Evolutionary conservation across 352 stramenopile genomes (phyloP).

Genomic region (Globisporangium lucens): DNA sequence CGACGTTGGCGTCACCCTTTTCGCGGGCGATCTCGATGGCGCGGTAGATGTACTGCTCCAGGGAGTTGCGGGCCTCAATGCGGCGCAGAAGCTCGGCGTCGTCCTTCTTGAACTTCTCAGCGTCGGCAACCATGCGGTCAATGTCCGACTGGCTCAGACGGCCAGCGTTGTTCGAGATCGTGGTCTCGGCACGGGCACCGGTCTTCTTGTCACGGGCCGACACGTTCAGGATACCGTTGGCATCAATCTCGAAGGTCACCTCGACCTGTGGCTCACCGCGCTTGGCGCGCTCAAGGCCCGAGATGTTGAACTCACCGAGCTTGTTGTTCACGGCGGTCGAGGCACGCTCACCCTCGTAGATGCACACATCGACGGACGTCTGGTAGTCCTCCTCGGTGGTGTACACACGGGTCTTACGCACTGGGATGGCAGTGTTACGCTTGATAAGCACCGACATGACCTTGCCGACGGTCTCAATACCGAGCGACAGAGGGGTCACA

Average conservation of each 20-base stretch:
- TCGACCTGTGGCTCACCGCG: constrained; percentile 90
- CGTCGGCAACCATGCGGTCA: constrained; percentile 22
- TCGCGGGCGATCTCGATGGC: constrained; percentile 63
- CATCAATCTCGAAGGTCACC: constrained; percentile 90
- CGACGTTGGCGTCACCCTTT: constrained; percentile 62
- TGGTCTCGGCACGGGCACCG: constrained; percentile 57
- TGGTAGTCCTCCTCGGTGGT: constrained; percentile 75
- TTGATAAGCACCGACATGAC: constrained; percentile 90
- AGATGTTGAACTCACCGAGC: constrained; percentile 91
- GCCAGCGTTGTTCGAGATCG: constrained; percentile 75
- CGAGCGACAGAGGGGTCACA: constrained; percentile 87
- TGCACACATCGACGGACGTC: constrained; percentile 84
- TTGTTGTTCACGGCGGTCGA: constrained; percentile 92
- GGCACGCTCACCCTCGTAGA: constrained; percentile 88
- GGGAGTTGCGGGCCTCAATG: constrained; percentile 2
- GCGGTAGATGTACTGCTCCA: constrained; percentile 47
- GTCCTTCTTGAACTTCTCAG: constrained; percentile 9
- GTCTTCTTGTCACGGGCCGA: constrained; percentile 86
- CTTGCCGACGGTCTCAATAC: constrained; percentile 87
- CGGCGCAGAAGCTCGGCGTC: constrained; percentile 7
- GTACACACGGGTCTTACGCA: constrained; percentile 77
- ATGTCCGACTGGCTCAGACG: constrained; percentile 70
- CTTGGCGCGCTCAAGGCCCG: constrained; percentile 81
- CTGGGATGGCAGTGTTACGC: constrained; percentile 86
- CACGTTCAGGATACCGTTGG: constrained; percentile 92